Evolutionary conservation across 495 filamentous ascomycete species (phyloP).

Genomic region (Aspergillus cristatus): DNA sequence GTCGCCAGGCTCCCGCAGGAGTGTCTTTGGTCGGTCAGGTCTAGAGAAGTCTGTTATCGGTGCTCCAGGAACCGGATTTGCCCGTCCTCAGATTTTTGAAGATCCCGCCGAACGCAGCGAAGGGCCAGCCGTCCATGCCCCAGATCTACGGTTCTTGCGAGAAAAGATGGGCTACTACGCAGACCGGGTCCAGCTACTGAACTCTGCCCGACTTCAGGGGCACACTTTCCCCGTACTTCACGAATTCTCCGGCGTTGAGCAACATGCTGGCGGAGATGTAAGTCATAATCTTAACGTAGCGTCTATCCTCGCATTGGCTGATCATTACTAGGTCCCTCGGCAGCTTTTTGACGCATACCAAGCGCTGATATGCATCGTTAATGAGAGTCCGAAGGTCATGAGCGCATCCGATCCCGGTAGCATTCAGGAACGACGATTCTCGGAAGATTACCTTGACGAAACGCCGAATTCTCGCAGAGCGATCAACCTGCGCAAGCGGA

Average conservation of each 20-base stretch:
- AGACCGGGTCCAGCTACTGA: slow-evolving; percentile 67
- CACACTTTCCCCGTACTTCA: slow-evolving; percentile 58
- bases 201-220: slow-evolving; percentile 56
- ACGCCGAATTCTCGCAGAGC: slow-evolving; percentile 50
- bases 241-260: slow-evolving; percentile 63
- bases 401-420: slow-evolving; percentile 43
- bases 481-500: slow-evolving; percentile 57
- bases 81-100: slow-evolving; percentile 49
- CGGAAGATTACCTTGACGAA: slow-evolving; percentile 62
- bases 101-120: slow-evolving; percentile 52
- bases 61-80: slow-evolving; percentile 50
- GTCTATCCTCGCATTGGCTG: slow-evolving; percentile 6
- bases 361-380: slow-evolving; percentile 63
- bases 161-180: slow-evolving; percentile 74
- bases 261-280: slow-evolving; percentile 55
- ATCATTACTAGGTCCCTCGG: slow-evolving; percentile 39
- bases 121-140: slow-evolving; percentile 30
- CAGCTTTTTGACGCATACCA: slow-evolving; percentile 71
- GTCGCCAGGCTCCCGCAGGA: slow-evolving; percentile 37
- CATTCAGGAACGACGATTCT: slow-evolving; percentile 68
- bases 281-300: slow-evolving; percentile 8
- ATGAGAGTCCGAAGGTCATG: slow-evolving; percentile 49
- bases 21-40: slow-evolving; percentile 62
- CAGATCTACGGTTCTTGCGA: slow-evolving; percentile 62
- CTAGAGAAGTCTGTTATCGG: slow-evolving; percentile 80